Conservation (phyloP, 768 basidiomycete species). For the Arthromyces matolae region DNA sequence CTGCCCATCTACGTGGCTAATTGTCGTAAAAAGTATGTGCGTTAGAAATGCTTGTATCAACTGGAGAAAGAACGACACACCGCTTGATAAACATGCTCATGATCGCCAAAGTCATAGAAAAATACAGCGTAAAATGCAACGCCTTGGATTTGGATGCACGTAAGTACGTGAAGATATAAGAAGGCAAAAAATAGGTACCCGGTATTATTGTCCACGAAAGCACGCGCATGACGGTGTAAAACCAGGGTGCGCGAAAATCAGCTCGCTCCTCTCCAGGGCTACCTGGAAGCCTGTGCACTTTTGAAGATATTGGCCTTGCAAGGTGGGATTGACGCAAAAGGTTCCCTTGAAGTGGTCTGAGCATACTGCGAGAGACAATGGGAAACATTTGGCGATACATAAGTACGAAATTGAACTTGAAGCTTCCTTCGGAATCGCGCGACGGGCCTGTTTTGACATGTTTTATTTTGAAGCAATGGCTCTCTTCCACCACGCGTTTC, state of each 20-base stretch:
- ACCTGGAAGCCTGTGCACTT: constrained; percentile 16
- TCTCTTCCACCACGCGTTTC: no score
- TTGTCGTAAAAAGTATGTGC: neutral
- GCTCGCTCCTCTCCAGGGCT: constrained; percentile 17
- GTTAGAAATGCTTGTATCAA: constrained; percentile 1
- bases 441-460: constrained; percentile 3
- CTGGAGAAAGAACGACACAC: constrained; percentile 40
- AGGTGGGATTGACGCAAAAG: neutral
- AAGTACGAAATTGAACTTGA: no score
- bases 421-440: no score
- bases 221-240: constrained; percentile 48
- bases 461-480: no score
- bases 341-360: neutral
- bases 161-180: neutral
- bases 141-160: constrained; percentile 30
- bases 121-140: constrained; percentile 56
- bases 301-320: constrained; percentile 12
- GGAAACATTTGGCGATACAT: constrained; percentile 4
- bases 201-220: constrained; percentile 55
- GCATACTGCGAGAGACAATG: constrained; percentile 4
- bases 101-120: constrained; percentile 64
- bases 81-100: constrained; percentile 67
- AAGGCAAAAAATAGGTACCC: constrained; percentile 30
- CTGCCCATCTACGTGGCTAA: constrained; percentile 59
- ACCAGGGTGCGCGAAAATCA: constrained; percentile 62